Conservation (phyloP, 305 asterid species). For the Rubia balearica region DNA sequence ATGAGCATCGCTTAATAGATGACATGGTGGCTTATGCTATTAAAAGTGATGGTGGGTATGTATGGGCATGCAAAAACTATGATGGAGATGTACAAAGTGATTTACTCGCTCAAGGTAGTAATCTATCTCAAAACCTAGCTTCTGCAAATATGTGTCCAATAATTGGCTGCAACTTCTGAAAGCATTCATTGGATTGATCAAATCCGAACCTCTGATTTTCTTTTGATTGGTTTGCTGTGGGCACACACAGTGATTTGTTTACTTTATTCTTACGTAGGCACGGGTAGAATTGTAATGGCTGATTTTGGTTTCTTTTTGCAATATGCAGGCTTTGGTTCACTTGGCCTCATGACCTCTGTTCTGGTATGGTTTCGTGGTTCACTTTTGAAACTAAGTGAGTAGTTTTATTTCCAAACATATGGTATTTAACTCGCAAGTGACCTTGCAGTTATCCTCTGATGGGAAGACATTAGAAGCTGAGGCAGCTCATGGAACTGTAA, state of each 20-base stretch:
- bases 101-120: conserved; percentile 96
- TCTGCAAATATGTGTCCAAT: neutral
- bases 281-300: neutral
- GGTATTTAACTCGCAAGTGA: conserved; percentile 5
- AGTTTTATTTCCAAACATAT: neutral
- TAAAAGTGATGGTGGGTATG: conserved; percentile 90
- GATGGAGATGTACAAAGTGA: conserved; percentile 97
- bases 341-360: conserved; percentile 88
- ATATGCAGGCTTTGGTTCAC: conserved; percentile 79
- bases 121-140: conserved; percentile 2
- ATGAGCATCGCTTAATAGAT: conserved; percentile 92
- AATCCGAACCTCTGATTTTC: neutral
- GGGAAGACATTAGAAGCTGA: conserved; percentile 89
- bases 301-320: conserved; percentile 13
- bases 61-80: conserved; percentile 96
- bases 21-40: conserved; percentile 95
- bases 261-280: neutral
- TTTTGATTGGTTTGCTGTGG: neutral
- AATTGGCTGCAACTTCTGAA: neutral
- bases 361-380: conserved; percentile 39
- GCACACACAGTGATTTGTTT: neutral
- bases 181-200: neutral
- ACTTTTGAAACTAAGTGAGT: neutral
- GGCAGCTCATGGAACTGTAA: conserved; percentile 98
- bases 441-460: conserved; percentile 74